A percentile compares a stretch with the other conserved stretches of the same genome.
Conservation (phyloP, 371 early-diverging fungal species). For the Gilbertella persicaria region DNA sequence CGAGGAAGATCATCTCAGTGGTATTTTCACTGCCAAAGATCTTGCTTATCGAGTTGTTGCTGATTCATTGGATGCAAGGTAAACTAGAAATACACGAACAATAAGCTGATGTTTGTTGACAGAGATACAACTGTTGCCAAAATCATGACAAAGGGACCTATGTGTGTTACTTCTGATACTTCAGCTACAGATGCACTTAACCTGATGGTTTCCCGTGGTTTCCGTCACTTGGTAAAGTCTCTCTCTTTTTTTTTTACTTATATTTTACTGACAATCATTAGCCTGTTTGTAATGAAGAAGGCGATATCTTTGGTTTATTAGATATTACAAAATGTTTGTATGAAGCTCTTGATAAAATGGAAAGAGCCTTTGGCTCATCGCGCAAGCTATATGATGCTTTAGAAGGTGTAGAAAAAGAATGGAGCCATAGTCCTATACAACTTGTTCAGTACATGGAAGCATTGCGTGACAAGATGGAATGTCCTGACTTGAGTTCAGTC, state of each 20-base stretch:
- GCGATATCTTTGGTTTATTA: constrained; percentile 90
- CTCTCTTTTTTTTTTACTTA: constrained; percentile 1
- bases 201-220: constrained; percentile 91
- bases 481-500: constrained; percentile 81
- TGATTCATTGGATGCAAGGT: constrained; percentile 40
- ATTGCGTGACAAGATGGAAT: constrained; percentile 75
- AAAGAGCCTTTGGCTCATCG: constrained; percentile 89
- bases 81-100: neutral
- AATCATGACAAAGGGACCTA: constrained; percentile 92
- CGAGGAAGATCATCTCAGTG: constrained; percentile 87
- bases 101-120: neutral
- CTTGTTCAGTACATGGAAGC: constrained; percentile 51
- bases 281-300: constrained; percentile 92
- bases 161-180: constrained; percentile 82
- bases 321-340: constrained; percentile 96
- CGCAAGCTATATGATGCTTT: constrained; percentile 87
- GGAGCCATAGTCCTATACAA: constrained; percentile 50
- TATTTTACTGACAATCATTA: constrained; percentile 11
- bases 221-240: constrained; percentile 84
- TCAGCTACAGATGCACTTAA: constrained; percentile 90
- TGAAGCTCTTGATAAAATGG: constrained; percentile 94
- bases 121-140: constrained; percentile 64
- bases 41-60: constrained; percentile 45
- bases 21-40: constrained; percentile 84
- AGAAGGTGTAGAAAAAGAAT: constrained; percentile 92